phyloP scores from a whole-genome alignment of 768 basidiomycete genomes.

The Gloeophyllum trabeum region DNA sequence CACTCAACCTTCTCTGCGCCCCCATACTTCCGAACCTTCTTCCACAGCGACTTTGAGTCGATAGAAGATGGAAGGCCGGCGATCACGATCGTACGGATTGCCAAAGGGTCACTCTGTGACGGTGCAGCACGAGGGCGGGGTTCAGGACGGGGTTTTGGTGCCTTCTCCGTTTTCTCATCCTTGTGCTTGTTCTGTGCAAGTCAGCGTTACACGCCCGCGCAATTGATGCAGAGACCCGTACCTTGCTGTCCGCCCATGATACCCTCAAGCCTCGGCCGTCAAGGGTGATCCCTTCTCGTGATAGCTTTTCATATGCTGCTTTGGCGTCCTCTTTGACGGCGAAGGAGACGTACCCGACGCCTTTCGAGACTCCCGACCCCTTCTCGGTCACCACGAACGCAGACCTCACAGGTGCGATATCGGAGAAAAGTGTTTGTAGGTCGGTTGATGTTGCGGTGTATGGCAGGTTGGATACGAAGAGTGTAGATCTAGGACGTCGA shows the following conservation, averaged over 20 bases:
- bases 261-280: slow-evolving; percentile 63
- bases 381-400: slow-evolving; percentile 88
- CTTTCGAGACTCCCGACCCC: slow-evolving; percentile 70
- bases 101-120: slow-evolving; percentile 55
- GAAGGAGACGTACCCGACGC: slow-evolving; percentile 94
- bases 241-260: slow-evolving; percentile 76
- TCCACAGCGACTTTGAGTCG: slow-evolving; percentile 66
- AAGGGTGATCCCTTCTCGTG: slow-evolving; percentile 51
- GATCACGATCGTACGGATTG: slow-evolving; percentile 71
- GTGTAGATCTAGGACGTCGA: slow-evolving; percentile 48
- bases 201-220: not conserved
- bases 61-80: slow-evolving; percentile 58
- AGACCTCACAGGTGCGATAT: slow-evolving; percentile 86
- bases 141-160: slow-evolving; percentile 25
- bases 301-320: slow-evolving; percentile 51
- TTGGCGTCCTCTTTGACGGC: slow-evolving; percentile 84
- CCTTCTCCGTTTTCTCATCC: slow-evolving; percentile 25
- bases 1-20: slow-evolving; percentile 73
- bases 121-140: slow-evolving; percentile 14
- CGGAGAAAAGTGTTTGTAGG: slow-evolving; percentile 87
- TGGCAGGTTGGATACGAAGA: slow-evolving; percentile 91
- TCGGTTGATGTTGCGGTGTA: slow-evolving; percentile 86
- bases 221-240: slow-evolving; percentile 16
- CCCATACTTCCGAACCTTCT: slow-evolving; percentile 71
- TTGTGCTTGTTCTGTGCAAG: slow-evolving; percentile 30